Evolutionary conservation across 768 basidiomycete genomes (phyloP).

Genomic region (Omphalotus guepiniiformis): DNA sequence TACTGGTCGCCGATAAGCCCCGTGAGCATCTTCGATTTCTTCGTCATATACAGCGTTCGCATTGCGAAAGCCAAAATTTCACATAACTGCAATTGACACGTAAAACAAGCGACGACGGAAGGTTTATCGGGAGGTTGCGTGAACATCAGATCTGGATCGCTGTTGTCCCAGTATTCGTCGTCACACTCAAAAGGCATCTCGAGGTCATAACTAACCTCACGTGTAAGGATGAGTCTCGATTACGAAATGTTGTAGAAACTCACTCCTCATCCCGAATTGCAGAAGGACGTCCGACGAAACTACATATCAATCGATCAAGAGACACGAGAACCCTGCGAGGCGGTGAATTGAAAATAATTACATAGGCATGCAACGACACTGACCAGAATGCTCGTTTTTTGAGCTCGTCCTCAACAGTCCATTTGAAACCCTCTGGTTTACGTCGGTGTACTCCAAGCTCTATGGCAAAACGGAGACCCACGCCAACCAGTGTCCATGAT

Average conservation of each 20-base stretch:
- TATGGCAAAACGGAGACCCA: constrained; percentile 40
- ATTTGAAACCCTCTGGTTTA: constrained; percentile 17
- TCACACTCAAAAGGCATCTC: constrained; percentile 50
- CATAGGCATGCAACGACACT: constrained; percentile 5
- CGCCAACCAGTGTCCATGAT: constrained; percentile 40
- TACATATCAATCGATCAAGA: constrained; percentile 36
- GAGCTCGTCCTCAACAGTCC: constrained; percentile 38
- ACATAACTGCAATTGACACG: constrained; percentile 1
- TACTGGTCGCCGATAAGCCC: constrained; percentile 26
- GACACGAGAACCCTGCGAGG: constrained; percentile 49
- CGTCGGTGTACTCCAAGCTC: constrained; percentile 48
- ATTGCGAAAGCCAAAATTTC: constrained; percentile 11
- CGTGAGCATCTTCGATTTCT: constrained; percentile 3
- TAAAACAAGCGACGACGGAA: constrained; percentile 6
- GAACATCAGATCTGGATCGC: constrained; percentile 8
- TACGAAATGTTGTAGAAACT: constrained; percentile 13
- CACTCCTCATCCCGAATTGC: constrained; percentile 56
- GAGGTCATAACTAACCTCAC: constrained; percentile 31
- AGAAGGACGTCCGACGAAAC: constrained; percentile 47
- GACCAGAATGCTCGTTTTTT: constrained; percentile 43
- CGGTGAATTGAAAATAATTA: constrained; percentile 18
- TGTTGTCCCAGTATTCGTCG: constrained; percentile 50
- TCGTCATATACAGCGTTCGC: constrained; percentile 11
- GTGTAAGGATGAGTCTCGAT: constrained; percentile 25
- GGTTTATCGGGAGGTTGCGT: constrained; percentile 10